These are phyloP conservation scores for Pythium chondricola DNA, from an alignment of 352 stramenopile genomes.

Conservation along the genomic window DNA sequence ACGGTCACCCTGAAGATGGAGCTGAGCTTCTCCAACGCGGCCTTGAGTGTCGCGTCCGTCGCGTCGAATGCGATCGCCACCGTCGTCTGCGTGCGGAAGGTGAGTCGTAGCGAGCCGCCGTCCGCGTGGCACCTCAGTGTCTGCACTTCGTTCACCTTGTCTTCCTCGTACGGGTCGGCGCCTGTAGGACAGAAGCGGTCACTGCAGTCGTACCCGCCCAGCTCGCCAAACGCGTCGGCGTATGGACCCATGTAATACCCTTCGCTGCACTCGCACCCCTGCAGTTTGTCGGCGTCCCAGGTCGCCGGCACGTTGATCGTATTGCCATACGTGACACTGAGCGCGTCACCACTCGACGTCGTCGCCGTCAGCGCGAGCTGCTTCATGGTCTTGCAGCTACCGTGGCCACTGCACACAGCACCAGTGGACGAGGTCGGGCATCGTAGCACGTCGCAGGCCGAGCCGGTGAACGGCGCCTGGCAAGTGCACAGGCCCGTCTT, in stretches of 20 bases:
- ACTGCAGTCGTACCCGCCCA: constrained; percentile 64
- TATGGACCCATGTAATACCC: constrained; percentile 69
- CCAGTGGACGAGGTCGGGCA: constrained; percentile 27
- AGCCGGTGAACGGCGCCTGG: constrained; percentile 61
- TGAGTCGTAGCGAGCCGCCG: constrained; percentile 57
- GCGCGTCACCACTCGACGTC: constrained; percentile 28
- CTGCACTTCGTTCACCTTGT: constrained; percentile 68
- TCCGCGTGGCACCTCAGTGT: constrained; percentile 46
- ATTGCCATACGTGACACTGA: constrained; percentile 58
- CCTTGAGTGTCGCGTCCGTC: constrained; percentile 28
- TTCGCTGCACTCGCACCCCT: constrained; percentile 69
- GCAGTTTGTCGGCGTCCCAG: constrained; percentile 84
- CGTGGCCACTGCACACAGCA: constrained; percentile 54
- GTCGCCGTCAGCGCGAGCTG: constrained; percentile 40
- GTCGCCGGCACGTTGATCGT: constrained; percentile 45
- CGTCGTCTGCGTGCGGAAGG: constrained; percentile 62
- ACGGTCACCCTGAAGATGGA: constrained; percentile 51
- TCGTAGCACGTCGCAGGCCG: constrained; percentile 61
- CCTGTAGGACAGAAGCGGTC: constrained; percentile 82
- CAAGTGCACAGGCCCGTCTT: constrained; percentile 56
- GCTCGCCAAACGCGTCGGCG: constrained; percentile 42
- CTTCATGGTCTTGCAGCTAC: constrained; percentile 71
- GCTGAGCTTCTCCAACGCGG: constrained; percentile 43
- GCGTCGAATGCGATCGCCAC: constrained; percentile 45
- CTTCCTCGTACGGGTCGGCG: constrained; percentile 73